Evolutionary conservation across 2,329 filamentous ascomycete genomes (phyloP).

Genomic region (Cryphonectria naterciae): DNA sequence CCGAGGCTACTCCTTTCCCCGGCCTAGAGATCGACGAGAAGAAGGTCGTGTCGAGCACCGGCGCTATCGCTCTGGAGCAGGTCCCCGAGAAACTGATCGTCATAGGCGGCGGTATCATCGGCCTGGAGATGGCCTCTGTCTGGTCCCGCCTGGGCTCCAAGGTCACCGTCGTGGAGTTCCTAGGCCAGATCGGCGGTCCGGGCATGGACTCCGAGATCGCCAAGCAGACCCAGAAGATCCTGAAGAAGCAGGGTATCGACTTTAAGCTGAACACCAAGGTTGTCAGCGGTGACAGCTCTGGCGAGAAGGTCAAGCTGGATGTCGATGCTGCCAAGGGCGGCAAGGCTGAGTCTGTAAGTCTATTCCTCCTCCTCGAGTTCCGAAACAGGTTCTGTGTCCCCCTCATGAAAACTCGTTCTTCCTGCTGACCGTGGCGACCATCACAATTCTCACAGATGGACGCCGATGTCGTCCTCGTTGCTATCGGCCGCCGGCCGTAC

Average conservation of each 20-base stretch:
- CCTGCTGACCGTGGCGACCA: constrained; percentile 18
- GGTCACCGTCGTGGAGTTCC: constrained; percentile 96
- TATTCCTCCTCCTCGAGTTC: background rate
- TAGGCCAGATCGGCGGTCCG: constrained; percentile 93
- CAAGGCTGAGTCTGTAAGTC: constrained; percentile 83
- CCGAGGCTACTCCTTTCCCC: constrained; percentile 94
- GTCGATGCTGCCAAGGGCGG: constrained; percentile 94
- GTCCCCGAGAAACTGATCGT: constrained; percentile 97
- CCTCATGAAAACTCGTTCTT: background rate
- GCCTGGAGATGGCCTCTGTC: constrained; percentile 96
- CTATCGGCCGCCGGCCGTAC: constrained; percentile 95
- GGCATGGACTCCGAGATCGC: constrained; percentile 96
- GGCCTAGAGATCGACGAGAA: constrained; percentile 96
- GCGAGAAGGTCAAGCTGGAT: constrained; percentile 78
- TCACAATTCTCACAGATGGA: constrained; percentile 65
- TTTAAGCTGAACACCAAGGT: constrained; percentile 99
- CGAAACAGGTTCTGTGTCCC: background rate
- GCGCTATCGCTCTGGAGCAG: constrained; percentile 84
- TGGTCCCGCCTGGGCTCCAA: constrained; percentile 94
- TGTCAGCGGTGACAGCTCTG: constrained; percentile 76
- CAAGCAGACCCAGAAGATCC: constrained; percentile 88
- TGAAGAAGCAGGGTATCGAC: constrained; percentile 95
- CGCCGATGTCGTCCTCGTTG: constrained; percentile 92
- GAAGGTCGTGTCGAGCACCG: constrained; percentile 95
- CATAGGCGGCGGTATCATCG: constrained; percentile 98